A percentile compares a stretch with the other conserved stretches of the same genome.
These are phyloP conservation scores for Coemansia sp. DNA, from an alignment of 192 early-diverging fungal genomes.

Conservation along the genomic window DNA sequence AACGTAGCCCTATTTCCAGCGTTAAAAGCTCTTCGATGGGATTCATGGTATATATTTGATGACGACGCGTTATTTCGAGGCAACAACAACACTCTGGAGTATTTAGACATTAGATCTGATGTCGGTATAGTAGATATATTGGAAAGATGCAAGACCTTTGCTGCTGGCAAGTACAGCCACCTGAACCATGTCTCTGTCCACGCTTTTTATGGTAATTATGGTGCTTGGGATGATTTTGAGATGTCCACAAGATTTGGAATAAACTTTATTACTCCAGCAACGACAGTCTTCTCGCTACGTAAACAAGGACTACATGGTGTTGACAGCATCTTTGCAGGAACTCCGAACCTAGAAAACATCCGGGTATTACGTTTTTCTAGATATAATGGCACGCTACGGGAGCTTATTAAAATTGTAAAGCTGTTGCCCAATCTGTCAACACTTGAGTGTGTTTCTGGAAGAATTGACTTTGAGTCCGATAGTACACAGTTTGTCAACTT, in stretches of 20 bases:
- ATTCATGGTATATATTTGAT: neutral
- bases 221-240: neutral
- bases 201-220: no score
- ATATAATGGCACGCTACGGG: neutral
- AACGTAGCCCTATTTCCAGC: neutral
- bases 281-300: neutral
- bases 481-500: neutral
- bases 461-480: neutral
- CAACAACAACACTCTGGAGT: neutral
- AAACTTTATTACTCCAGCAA: neutral
- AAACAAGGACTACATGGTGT: conserved; percentile 6
- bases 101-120: neutral
- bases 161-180: neutral
- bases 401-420: neutral
- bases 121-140: neutral
- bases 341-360: neutral
- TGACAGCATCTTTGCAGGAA: neutral
- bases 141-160: neutral
- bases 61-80: neutral
- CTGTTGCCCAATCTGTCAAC: neutral
- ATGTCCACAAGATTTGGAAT: neutral
- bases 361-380: neutral
- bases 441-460: neutral
- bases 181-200: neutral
- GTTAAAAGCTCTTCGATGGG: neutral